Base-by-base conservation (phyloP, 1,139 yeast genomes). In the Meyerozyma athensensis region DNA sequence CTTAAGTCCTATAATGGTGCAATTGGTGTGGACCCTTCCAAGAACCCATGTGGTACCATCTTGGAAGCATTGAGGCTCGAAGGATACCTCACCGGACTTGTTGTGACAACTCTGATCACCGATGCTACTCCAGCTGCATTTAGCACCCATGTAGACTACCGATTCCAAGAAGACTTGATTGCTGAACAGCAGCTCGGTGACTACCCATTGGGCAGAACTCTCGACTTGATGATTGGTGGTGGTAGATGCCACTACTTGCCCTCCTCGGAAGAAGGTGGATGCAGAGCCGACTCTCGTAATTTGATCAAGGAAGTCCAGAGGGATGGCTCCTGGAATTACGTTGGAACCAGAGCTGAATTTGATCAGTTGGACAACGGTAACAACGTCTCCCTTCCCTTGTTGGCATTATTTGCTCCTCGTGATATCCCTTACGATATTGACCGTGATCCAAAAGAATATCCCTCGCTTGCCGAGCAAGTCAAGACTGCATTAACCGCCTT, bases 151-250 rank as follows among this genome's bases (percentile, higher is more conserved):
- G 58, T 46, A 3, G 57, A 56, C 42, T 53, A 42, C 47, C 46
- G 61, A 16, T 48, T 40, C 41, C 60, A 56, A 38, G 59, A 57
- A 38, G 60, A 56, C 38, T 48, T 49, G 53, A 56, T 57, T 38
- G 61, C 61, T 3, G 49, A 54, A 37, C 61, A 56, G 30, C 59
- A 55, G 38, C 46, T 57, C 47, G 59, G 59, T n/a, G 58, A 47
- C 21, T 48, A 53, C 22, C 45, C 54, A 2, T 47, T 57, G 41
- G 61, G 61, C 6, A 44, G 47, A n/a, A 42, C 41, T 35, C 59
- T 57, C 13, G 61, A 57, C 43, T 50, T 57, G 52, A 54, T 57
- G 26, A 40, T 57, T 28, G 61, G 61, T n/a, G 60, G 60, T 18
- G 61, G 61, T 2, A 43, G 60, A 37, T 53, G 59, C 33, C 59